Evolutionary conservation across 495 filamentous ascomycete species (phyloP).

Genomic region (Tuber melanosporum): DNA sequence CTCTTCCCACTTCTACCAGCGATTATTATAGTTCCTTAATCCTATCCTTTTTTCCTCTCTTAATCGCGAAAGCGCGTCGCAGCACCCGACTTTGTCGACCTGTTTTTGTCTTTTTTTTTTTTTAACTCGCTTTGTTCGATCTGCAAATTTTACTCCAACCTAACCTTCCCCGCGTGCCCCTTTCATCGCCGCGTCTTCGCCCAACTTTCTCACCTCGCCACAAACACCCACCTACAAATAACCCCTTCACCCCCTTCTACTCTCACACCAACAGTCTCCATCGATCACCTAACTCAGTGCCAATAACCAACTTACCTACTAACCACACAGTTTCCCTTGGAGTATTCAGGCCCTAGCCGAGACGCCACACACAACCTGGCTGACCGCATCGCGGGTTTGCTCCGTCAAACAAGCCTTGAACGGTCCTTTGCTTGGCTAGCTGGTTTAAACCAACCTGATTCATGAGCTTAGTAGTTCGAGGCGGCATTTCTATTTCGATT

Average conservation of each 20-base stretch:
- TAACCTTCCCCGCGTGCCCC: constrained; percentile 1
- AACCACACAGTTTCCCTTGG: neutral
- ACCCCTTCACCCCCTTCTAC: neutral
- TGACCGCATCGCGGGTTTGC: neutral
- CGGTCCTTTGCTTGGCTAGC: neutral
- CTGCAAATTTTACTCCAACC: neutral
- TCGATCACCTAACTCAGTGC: neutral
- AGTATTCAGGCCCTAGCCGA: neutral
- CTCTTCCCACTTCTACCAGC: neutral
- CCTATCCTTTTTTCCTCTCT: neutral
- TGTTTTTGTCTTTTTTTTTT: neutral
- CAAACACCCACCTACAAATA: neutral
- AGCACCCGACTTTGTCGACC: neutral
- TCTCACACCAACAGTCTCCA: neutral
- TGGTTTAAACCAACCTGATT: constrained; percentile 7
- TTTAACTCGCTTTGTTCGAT: neutral
- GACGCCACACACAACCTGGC: neutral
- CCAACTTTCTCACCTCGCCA: neutral
- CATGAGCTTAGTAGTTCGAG: constrained; percentile 26
- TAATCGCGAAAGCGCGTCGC: neutral
- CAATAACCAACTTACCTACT: constrained; percentile 5
- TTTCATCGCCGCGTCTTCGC: neutral
- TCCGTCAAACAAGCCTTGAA: neutral
- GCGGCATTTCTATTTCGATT: constrained; percentile 15
- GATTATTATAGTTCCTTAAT: neutral